phyloP scores from a whole-genome alignment of 805 yeast genomes.

The Saccharomyces mikatae region DNA sequence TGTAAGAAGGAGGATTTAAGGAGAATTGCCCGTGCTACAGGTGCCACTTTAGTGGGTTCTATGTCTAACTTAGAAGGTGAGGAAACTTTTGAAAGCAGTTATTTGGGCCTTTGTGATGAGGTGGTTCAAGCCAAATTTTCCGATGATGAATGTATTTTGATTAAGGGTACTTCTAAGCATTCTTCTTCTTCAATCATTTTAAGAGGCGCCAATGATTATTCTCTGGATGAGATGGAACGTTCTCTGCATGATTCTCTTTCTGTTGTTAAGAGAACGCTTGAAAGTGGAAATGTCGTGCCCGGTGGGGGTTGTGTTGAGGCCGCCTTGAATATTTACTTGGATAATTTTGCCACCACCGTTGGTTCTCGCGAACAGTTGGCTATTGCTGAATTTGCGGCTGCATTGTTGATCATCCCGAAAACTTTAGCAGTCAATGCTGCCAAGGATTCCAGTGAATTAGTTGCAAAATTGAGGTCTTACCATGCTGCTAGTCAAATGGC shows the following conservation, averaged over 20 bases:
- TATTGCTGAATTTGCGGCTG: conserved; percentile 92
- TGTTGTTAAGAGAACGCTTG: conserved; percentile 92
- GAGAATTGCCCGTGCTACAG: conserved; percentile 96
- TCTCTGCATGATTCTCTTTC: conserved; percentile 89
- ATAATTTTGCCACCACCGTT: conserved; percentile 94
- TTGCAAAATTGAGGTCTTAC: conserved; percentile 90
- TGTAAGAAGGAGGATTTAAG: conserved; percentile 94
- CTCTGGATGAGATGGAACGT: conserved; percentile 97
- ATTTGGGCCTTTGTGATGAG: conserved; percentile 82
- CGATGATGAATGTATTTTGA: conserved; percentile 92
- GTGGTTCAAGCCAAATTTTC: conserved; percentile 85
- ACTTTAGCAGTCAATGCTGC: conserved; percentile 96
- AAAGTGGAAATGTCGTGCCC: conserved; percentile 89
- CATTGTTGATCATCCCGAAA: conserved; percentile 87
- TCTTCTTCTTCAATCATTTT: conserved; percentile 85
- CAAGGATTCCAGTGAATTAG: conserved; percentile 88
- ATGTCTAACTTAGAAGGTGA: conserved; percentile 95
- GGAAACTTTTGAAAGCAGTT: conserved; percentile 78
- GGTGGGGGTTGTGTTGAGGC: conserved; percentile 99
- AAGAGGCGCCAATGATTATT: conserved; percentile 93
- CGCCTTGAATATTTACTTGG: conserved; percentile 88
- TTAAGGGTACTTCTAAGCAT: conserved; percentile 84
- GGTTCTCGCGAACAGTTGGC: conserved; percentile 97
- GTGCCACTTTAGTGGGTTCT: conserved; percentile 81
- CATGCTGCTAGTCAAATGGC: conserved; percentile 93